Conservation (phyloP, 148 eudicot species). For the Silene latifolia region DNA sequence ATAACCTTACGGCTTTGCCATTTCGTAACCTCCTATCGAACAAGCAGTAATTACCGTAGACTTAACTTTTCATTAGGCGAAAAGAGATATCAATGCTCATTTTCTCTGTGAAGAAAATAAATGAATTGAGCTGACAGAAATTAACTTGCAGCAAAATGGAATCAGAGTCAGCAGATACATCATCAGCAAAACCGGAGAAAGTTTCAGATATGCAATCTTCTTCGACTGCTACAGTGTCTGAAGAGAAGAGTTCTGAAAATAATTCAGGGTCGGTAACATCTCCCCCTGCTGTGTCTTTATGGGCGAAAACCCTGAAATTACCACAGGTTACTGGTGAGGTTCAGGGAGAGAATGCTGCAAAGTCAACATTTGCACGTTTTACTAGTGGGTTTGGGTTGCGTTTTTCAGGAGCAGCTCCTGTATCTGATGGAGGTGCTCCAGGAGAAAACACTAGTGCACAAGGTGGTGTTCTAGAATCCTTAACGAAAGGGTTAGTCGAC, state of each 20-base stretch:
- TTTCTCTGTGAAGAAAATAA: background rate
- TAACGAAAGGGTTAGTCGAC: slow-evolving; percentile 83
- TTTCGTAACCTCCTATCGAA: background rate
- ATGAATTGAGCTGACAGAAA: background rate
- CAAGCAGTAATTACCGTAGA: too few relatives aligned
- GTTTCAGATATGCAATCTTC: slow-evolving; percentile 35
- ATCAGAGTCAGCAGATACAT: slow-evolving; percentile 37
- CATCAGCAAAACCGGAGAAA: slow-evolving; percentile 34
- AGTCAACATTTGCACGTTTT: slow-evolving; percentile 56
- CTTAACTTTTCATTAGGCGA: too few relatives aligned
- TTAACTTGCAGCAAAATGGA: slow-evolving; percentile 44
- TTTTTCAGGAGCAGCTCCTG: slow-evolving; percentile 44
- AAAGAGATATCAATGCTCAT: background rate
- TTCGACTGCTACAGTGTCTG: slow-evolving; percentile 24
- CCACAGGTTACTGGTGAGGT: slow-evolving; percentile 33
- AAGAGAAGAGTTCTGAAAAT: slow-evolving; percentile 31
- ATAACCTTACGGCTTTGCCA: background rate
- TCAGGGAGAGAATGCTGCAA: slow-evolving; percentile 46
- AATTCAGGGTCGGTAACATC: slow-evolving; percentile 31
- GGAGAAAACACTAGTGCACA: slow-evolving; percentile 37
- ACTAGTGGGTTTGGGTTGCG: slow-evolving; percentile 60
- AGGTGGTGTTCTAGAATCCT: slow-evolving; percentile 59
- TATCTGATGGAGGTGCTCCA: slow-evolving; percentile 32
- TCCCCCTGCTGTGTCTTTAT: slow-evolving; percentile 43
- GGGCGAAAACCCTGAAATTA: slow-evolving; percentile 42